Conservation (phyloP, 176 grass and related monocot genomes). For the Cocos nucifera region DNA sequence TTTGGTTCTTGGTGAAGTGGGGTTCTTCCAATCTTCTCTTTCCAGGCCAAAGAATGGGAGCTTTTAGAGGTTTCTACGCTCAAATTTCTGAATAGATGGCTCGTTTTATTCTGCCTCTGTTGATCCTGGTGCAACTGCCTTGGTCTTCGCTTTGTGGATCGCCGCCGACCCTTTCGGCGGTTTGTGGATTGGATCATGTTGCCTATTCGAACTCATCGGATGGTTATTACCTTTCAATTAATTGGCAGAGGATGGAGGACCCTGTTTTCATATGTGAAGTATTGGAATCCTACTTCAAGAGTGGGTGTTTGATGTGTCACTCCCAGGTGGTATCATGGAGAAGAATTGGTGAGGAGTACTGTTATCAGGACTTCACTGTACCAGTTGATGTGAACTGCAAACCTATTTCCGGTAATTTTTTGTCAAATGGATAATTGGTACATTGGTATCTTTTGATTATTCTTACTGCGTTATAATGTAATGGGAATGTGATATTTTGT, state of each 20-base stretch:
- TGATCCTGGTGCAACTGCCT: slow-evolving; percentile 31
- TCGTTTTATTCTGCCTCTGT: slow-evolving; percentile 22
- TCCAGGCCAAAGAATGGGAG: not conserved
- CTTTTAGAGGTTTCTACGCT: not conserved
- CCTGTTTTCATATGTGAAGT: slow-evolving; percentile 48
- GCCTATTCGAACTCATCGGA: slow-evolving; percentile 28
- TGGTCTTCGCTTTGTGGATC: slow-evolving; percentile 24
- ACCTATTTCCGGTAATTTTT: slow-evolving; percentile 33
- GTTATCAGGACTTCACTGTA: slow-evolving; percentile 16
- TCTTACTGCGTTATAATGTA: not conserved
- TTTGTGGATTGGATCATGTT: slow-evolving; percentile 55
- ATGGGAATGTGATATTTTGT: no score
- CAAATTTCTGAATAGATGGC: not conserved
- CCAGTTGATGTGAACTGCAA: slow-evolving; percentile 11
- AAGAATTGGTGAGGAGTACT: slow-evolving; percentile 34
- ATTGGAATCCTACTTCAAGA: slow-evolving; percentile 47
- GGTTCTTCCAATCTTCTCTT: not conserved
- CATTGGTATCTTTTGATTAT: not conserved
- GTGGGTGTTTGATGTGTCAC: slow-evolving; percentile 51
- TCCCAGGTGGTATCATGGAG: slow-evolving; percentile 30
- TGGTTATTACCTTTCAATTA: slow-evolving; percentile 40
- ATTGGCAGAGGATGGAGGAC: slow-evolving; percentile 42
- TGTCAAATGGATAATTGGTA: slow-evolving; percentile 10
- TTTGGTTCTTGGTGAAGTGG: not conserved
- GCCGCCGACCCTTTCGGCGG: slow-evolving; percentile 21